Evolutionary conservation across 192 early-diverging fungal genomes (phyloP).

Genomic region (Coemansia erecta): DNA sequence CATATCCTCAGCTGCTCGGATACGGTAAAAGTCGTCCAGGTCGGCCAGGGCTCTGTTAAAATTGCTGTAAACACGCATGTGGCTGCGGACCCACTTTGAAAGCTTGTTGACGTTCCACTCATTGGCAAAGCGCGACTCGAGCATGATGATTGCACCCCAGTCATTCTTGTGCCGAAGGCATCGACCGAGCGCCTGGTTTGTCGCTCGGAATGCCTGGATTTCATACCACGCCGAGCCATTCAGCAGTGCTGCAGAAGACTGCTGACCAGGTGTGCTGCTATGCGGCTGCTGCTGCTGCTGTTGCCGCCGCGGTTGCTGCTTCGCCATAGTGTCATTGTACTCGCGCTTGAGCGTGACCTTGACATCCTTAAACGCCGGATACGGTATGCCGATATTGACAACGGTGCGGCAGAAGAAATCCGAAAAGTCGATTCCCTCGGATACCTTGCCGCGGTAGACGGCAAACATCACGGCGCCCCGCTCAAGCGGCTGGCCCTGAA

Average conservation of each 20-base stretch:
- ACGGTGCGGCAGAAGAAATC: constrained; percentile 52
- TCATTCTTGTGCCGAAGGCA: constrained; percentile 59
- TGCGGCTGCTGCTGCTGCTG: neutral
- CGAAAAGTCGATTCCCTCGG: constrained; percentile 52
- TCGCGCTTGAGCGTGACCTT: constrained; percentile 53
- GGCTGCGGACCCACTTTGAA: constrained; percentile 53
- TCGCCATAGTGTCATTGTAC: constrained; percentile 43
- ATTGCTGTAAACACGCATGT: constrained; percentile 11
- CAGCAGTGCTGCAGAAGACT: constrained; percentile 15
- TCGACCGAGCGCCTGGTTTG: constrained; percentile 61
- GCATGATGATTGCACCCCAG: constrained; percentile 63
- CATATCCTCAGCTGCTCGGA: constrained; percentile 9
- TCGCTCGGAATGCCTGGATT: constrained; percentile 59
- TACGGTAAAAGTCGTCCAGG: constrained; percentile 35
- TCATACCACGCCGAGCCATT: constrained; percentile 57
- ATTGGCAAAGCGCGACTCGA: constrained; percentile 53
- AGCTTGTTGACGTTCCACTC: constrained; percentile 25
- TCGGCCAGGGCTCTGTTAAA: constrained; percentile 25
- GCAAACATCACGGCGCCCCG: constrained; percentile 52
- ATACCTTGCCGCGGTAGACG: constrained; percentile 54
- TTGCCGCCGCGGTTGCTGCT: neutral
- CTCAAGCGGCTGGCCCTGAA: neutral
- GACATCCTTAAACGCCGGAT: constrained; percentile 51
- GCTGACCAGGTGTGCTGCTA: too few relatives aligned
- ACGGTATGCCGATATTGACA: constrained; percentile 59